Evolutionary conservation across 2,329 filamentous ascomycete species (phyloP).

Genomic region (Pseudogymnoascus verrucosus): DNA sequence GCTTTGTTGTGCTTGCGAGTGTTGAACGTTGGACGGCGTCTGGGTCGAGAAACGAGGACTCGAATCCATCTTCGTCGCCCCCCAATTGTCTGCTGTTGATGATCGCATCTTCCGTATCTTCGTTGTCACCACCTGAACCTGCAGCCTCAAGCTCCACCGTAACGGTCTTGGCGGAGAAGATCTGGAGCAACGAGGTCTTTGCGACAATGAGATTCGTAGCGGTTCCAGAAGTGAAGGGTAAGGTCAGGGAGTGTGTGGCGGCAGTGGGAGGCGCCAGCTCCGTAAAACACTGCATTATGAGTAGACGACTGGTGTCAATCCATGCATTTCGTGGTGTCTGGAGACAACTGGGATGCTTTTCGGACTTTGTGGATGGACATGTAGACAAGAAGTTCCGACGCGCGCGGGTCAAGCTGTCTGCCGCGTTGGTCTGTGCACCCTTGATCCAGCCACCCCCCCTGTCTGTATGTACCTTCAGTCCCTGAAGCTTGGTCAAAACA

Average conservation of each 20-base stretch:
- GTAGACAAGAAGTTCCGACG: neutral
- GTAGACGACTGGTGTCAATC: neutral
- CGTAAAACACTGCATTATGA: conserved; percentile 89
- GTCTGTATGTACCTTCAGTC: neutral
- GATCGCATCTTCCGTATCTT: conserved; percentile 34
- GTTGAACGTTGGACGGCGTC: conserved; percentile 57
- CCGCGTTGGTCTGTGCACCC: conserved; percentile 1
- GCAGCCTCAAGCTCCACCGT: conserved; percentile 46
- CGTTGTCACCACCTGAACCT: conserved; percentile 18
- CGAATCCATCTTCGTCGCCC: conserved; percentile 55
- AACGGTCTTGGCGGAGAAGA: conserved; percentile 68
- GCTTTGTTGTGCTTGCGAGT: conserved; percentile 60
- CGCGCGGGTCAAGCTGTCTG: neutral
- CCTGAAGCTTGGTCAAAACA: conserved; percentile 5
- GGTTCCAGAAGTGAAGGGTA: conserved; percentile 68
- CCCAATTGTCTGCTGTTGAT: conserved; percentile 43
- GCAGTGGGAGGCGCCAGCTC: conserved; percentile 91
- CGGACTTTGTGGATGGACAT: neutral
- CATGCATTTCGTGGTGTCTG: neutral
- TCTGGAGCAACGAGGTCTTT: conserved; percentile 85
- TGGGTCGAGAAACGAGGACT: conserved; percentile 56
- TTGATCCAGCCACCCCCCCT: neutral
- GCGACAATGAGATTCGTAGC: conserved; percentile 83
- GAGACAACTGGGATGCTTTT: neutral
- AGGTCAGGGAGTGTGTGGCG: conserved; percentile 75